Base-by-base conservation (phyloP, 176 grass and related monocot genomes). In the Neostapfia colusana region DNA sequence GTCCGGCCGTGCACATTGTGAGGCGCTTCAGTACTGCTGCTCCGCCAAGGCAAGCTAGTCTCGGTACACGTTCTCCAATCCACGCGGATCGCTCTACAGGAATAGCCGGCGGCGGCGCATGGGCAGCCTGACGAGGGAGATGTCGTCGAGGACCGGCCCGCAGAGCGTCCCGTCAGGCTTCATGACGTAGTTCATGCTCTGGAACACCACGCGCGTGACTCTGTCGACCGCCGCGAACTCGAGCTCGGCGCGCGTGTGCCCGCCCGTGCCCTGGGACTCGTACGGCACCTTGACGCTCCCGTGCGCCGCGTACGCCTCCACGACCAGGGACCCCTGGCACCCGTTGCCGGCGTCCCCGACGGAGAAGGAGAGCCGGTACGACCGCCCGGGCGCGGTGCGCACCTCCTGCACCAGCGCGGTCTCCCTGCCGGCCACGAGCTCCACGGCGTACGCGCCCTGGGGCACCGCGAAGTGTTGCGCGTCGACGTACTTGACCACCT, bases 361-460 rank as follows among this genome's bases (percentile, higher is more conserved):
- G 2, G 61, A 72, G 85, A 93, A 90, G 10, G 70, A 35, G 10
- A 93, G 70, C 70, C 21, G 21, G 87, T 93, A 93, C 7, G 4
- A 13, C 26, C 58, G 7, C 18, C 85, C 82, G 7, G 79, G 59
- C 68, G 24, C 39, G 7, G 91, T 93, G 10, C 17, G 23, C 70
- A 38, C 78, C 74, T 83, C 74, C 82, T 93, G 91, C 64, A 81
- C 37, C 63, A 93, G 85, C 50, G 91, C 85, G 18, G 57, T 43
- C 79, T 93, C 91, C 65, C 72, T 72, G 4, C 85, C 85, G 28
- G 82, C 82, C 43, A 90, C 91, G 23, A 93, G 78, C 87, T 93
- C 81, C 38, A 89, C 87, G 21, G 90, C 90, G 63, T 73, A 69
- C 11, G 43, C 16, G 63, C 90, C 90, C 7, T 48, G 84, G 7